Evolutionary conservation across 2,329 filamentous ascomycete species (phyloP).

Genomic region (Pezicula neosporulosa): DNA sequence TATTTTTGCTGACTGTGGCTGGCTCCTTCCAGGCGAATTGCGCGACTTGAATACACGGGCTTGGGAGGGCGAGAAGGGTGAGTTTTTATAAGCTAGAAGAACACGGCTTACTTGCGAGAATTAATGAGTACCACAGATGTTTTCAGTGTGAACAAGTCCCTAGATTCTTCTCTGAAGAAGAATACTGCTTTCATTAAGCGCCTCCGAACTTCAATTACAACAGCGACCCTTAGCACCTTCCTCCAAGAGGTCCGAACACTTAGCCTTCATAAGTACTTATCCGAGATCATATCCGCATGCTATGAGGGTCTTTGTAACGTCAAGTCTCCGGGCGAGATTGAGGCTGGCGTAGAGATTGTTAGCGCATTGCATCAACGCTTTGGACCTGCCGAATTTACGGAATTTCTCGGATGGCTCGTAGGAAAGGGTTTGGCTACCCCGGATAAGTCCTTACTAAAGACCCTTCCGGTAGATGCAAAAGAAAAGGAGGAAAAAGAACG

Average conservation of each 20-base stretch:
- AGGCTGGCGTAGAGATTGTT: conserved; percentile 87
- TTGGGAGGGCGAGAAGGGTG: conserved; percentile 88
- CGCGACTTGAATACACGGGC: conserved; percentile 82
- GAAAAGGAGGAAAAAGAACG: conserved; percentile 97
- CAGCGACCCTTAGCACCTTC: conserved; percentile 77
- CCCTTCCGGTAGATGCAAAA: conserved; percentile 72
- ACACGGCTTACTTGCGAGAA: conserved; percentile 6
- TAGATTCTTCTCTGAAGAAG: conserved; percentile 96
- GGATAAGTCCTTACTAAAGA: conserved; percentile 79
- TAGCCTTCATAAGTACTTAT: conserved; percentile 93
- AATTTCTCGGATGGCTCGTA: conserved; percentile 87
- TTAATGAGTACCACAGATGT: conserved; percentile 54
- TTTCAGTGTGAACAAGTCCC: conserved; percentile 70
- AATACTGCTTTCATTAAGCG: conserved; percentile 98
- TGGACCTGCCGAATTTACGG: conserved; percentile 84
- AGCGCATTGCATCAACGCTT: conserved; percentile 96
- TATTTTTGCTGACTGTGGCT: conserved; percentile 12
- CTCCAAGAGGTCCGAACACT: conserved; percentile 85
- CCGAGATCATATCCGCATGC: conserved; percentile 93
- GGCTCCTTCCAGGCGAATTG: conserved; percentile 67
- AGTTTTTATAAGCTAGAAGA: conserved; percentile 7
- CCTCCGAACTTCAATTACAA: conserved; percentile 81
- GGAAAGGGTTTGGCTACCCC: conserved; percentile 89
- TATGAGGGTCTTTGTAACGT: conserved; percentile 92
- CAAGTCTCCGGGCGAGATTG: conserved; percentile 87